A percentile compares a stretch with the other conserved stretches of the same genome.
Conservation (phyloP, 768 basidiomycete genomes). For the Pholiota molesta region DNA sequence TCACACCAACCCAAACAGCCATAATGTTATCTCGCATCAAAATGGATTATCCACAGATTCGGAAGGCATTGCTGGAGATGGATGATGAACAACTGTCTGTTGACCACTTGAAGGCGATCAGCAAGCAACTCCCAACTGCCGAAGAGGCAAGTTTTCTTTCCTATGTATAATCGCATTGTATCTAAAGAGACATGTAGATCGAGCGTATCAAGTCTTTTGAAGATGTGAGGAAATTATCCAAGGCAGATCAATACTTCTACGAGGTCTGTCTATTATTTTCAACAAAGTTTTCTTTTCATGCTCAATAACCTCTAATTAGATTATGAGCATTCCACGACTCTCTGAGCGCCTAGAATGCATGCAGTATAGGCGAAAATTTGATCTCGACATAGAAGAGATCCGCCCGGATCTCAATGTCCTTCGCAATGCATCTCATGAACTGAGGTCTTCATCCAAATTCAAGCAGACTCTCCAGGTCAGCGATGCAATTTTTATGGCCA, state of each 20-base stretch:
- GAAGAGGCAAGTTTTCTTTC: slow-evolving; percentile 63
- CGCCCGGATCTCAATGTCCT: slow-evolving; percentile 80
- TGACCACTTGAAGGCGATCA: slow-evolving; percentile 79
- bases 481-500: neutral
- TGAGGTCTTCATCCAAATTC: slow-evolving; percentile 66
- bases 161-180: neutral
- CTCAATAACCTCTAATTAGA: slow-evolving; percentile 41
- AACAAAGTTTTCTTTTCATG: neutral
- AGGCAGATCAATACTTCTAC: slow-evolving; percentile 82
- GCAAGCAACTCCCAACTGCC: slow-evolving; percentile 73
- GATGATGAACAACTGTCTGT: slow-evolving; percentile 68
- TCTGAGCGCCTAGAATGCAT: slow-evolving; percentile 77
- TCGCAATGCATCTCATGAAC: slow-evolving; percentile 68
- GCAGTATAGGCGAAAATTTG: slow-evolving; percentile 81
- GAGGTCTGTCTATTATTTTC: slow-evolving; percentile 49
- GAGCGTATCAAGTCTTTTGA: slow-evolving; percentile 69
- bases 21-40: slow-evolving; percentile 87
- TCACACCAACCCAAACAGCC: slow-evolving; percentile 40
- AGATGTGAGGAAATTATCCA: slow-evolving; percentile 73
- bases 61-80: slow-evolving; percentile 69
- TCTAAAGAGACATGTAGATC: slow-evolving; percentile 41
- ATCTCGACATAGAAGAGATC: slow-evolving; percentile 82
- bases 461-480: slow-evolving; percentile 70
- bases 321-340: slow-evolving; percentile 78
- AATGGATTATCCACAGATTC: slow-evolving; percentile 62